These are phyloP conservation scores for Gloeophyllum trabeum DNA, from an alignment of 768 basidiomycete genomes.

Conservation along the genomic window DNA sequence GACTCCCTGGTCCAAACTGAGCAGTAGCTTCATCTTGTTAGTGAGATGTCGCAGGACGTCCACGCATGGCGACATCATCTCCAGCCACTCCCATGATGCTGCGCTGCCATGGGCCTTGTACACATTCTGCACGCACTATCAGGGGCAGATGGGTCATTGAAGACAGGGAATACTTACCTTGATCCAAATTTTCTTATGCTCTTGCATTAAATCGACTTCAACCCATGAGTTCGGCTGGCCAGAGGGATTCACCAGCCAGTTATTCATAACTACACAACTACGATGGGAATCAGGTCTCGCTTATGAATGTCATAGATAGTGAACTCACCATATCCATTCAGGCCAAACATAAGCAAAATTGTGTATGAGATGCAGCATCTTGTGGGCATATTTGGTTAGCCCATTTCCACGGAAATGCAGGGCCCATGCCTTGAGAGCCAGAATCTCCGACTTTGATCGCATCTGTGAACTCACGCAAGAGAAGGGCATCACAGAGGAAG, in stretches of 20 bases:
- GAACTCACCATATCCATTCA: slow-evolving; percentile 10
- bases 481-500: slow-evolving; percentile 19
- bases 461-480: slow-evolving; percentile 17
- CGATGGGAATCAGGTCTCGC: background rate
- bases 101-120: slow-evolving; percentile 21
- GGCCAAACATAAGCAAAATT: slow-evolving; percentile 17
- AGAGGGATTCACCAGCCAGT: slow-evolving; percentile 21
- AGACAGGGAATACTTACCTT: slow-evolving; percentile 12
- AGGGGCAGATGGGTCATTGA: background rate
- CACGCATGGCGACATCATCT: slow-evolving; percentile 18
- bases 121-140: slow-evolving; percentile 7
- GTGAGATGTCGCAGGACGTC: slow-evolving; percentile 15
- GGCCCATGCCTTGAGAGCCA: slow-evolving; percentile 15
- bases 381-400: slow-evolving; percentile 22
- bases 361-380: slow-evolving; percentile 19
- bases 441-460: slow-evolving; percentile 19
- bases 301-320: background rate
- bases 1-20: slow-evolving; percentile 19
- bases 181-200: slow-evolving; percentile 22
- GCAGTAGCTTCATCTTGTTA: slow-evolving; percentile 11
- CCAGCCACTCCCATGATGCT: slow-evolving; percentile 25
- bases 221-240: slow-evolving; percentile 14
- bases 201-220: slow-evolving; percentile 21
- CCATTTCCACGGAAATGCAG: slow-evolving; percentile 19
- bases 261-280: slow-evolving; percentile 17